Base-by-base conservation (phyloP, 1,284 basidiomycete species). In the Boletus semigastroideus region DNA sequence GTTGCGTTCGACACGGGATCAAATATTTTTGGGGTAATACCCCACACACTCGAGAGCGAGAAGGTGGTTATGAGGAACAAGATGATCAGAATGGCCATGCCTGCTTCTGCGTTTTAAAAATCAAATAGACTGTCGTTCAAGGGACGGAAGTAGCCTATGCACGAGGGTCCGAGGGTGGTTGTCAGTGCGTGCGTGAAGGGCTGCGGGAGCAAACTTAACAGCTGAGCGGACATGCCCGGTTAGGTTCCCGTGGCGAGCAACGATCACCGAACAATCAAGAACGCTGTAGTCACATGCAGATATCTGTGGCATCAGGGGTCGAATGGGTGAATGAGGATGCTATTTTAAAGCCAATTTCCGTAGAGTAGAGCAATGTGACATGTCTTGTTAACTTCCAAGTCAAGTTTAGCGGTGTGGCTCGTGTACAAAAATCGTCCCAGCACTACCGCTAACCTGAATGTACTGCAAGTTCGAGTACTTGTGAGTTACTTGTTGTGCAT, bases 1-100 rank as follows among this genome's bases (percentile, higher is more conserved):
- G 46, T 51, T 14, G 54, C 64, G 46, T 31, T 34, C 6, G 65
- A 53, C 16, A 36, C 7, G 13, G 54, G 33, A 10, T 5, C 10
- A 2, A 61, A 54, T 7, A 48, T 13, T 11, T 52, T 49, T 20
- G 59, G 52, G 13, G 38, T 54, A 6, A 25, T n/a, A 8, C 43
- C 27, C 48, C 48, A 40, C 16, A 43, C 60, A 30, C 14, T 53
- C 34, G 46, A 30, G 14, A 53, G 27, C 37, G 37, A 47, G 25
- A 48, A 33, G 16, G 33, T 9, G 37, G 33, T 11, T 20, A 40
- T 3, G 17, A 63, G n/a, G 25, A 47, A 19, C 41, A 20, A 31
- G 5, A 48, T 25, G 34, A 45, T 34, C n/a, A n/a, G 17, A 13
- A 17, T 10, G 10, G n/a, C 8, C 59, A 65, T 60, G 39, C 10